Conservation (phyloP, 73 alveolate genomes). For the Tetrahymena malaccensis region DNA sequence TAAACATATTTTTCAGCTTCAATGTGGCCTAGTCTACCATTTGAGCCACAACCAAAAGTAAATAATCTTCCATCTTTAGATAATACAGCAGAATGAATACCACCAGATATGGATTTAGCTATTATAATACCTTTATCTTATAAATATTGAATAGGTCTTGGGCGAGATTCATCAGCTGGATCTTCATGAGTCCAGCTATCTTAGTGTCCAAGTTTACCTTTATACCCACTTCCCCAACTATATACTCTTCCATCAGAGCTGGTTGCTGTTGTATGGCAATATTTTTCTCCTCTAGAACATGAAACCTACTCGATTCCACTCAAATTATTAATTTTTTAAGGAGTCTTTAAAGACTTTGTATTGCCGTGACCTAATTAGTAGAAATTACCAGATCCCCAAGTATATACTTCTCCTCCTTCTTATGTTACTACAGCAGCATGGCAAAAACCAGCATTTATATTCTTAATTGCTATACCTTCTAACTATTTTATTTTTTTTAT, state of each 20-base stretch:
- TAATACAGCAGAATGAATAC: constrained; percentile 51
- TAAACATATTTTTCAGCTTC: constrained; percentile 54
- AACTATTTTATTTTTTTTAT: neutral
- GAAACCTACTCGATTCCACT: constrained; percentile 27
- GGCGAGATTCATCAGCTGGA: constrained; percentile 12
- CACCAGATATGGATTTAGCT: constrained; percentile 40
- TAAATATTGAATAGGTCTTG: constrained; percentile 2
- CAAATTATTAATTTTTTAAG: constrained; percentile 7
- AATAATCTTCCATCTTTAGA: constrained; percentile 29
- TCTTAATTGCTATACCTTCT: neutral
- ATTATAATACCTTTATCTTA: neutral
- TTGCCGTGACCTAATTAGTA: constrained; percentile 44
- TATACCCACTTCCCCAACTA: constrained; percentile 71
- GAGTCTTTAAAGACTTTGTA: constrained; percentile 10
- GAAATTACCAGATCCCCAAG: constrained; percentile 48
- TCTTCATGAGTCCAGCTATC: constrained; percentile 49
- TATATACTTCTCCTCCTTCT: constrained; percentile 30
- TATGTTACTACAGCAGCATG: constrained; percentile 45
- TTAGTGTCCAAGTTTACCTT: constrained; percentile 59
- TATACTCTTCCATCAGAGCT: constrained; percentile 42
- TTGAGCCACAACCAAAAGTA: constrained; percentile 78
- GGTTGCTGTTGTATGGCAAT: constrained; percentile 57
- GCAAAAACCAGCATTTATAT: constrained; percentile 23
- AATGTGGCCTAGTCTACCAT: constrained; percentile 75
- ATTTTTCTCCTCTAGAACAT: constrained; percentile 70